Evolutionary conservation across 2,329 filamentous ascomycete species (phyloP), one percentile per base, ranked within the genome.

Genomic region (Leptographium radiaticola): DNA sequence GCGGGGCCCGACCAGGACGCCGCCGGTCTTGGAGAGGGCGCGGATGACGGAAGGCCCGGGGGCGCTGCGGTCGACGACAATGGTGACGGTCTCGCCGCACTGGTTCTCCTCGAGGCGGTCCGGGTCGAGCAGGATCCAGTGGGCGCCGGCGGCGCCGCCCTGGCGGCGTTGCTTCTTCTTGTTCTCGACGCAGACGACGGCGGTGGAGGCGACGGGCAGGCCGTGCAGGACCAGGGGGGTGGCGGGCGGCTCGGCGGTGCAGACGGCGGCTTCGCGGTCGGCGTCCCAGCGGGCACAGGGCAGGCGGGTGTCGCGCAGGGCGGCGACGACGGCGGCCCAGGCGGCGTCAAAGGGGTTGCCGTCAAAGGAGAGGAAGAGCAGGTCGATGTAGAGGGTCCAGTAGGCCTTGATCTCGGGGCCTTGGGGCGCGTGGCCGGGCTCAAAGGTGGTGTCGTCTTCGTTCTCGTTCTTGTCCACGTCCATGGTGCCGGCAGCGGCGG

Each of bases 331-430:
- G 13, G 89, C 83, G 1, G 85, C 79, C 90, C 91, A 97, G 0
- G 89, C 88, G 0, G 88, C 87, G 64, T 98, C 91, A 59, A 97
- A 90, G 1, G 89, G 81, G 63, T 93, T 95, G 7, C 91, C 91
- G 59, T 95, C 90, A 50, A 95, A 81, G 0, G 88, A 94, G 60
- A 98, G 84, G 70, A 95, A 93, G 64, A 96, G 79, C n/a, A 96
- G 76, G 65, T 97, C 91, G 59, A 98, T 87, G 68, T 95, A 96
- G 20, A 98, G 80, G 11, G 87, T 84, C 93, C 91, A 98, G 68
- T 94, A 97, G 0, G 86, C 93, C 65, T 87, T 91, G 12, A 91
- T 68, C 55, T 69, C 65, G 39, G 66, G 67, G 1, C n/a, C 49
- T 2, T 39, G 42, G 18, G 42, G 6, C 3, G 12, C 42, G 12